Evolutionary conservation across 78 protist species (phyloP).

Genomic region (Dictyostelium intermedium): DNA sequence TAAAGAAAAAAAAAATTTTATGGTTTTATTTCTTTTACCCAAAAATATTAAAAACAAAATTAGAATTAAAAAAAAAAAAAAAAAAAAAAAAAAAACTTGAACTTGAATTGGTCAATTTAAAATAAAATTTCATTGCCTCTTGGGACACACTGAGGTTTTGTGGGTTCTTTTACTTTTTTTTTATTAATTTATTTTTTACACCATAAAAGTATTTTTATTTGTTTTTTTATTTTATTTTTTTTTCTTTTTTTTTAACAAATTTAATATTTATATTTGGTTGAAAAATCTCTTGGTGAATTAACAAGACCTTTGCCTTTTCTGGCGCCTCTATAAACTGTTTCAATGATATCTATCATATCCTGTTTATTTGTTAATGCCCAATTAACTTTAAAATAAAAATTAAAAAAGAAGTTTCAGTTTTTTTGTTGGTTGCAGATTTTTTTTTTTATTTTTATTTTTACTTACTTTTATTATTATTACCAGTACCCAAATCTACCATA

Average conservation of each 20-base stretch:
- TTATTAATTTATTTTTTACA: no score
- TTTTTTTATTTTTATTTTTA: background rate
- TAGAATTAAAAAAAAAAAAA: no score
- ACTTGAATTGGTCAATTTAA: no score
- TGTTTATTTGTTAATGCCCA: constrained; percentile 93
- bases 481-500: constrained; percentile 98
- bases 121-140: no score
- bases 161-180: background rate
- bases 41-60: no score
- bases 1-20: no score
- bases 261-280: constrained; percentile 94
- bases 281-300: constrained; percentile 97
- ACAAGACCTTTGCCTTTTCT: constrained; percentile 96
- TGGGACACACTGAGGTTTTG: no score
- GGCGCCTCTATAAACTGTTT: constrained; percentile 96
- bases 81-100: no score
- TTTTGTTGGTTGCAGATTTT: no score
- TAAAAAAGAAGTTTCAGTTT: background rate
- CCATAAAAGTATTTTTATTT: background rate
- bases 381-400: constrained; percentile 81
- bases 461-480: constrained; percentile 98
- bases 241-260: background rate
- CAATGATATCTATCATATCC: constrained; percentile 95
- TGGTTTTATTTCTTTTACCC: no score
- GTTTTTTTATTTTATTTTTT: background rate